Conservation (phyloP, 257 asterid genomes). For the Voacanga thouarsii region DNA sequence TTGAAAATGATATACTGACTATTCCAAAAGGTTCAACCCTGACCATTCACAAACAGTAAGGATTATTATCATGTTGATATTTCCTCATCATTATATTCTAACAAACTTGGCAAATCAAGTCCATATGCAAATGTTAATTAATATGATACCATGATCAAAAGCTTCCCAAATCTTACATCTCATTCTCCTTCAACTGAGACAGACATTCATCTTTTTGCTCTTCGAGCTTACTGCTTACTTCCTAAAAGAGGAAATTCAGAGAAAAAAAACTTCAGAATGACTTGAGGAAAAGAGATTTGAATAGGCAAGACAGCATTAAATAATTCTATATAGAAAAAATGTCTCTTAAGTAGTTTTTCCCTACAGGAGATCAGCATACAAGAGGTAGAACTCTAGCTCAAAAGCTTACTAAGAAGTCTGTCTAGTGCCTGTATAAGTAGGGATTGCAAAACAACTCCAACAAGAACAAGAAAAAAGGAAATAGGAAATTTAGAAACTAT, state of each 20-base stretch:
- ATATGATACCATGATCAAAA: background rate
- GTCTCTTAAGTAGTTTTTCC: background rate
- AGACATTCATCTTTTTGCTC: constrained; percentile 93
- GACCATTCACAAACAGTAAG: background rate
- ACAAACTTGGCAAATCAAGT: background rate
- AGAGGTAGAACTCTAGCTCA: background rate
- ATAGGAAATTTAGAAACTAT: background rate
- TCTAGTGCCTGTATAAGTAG: background rate
- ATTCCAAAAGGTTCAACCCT: background rate
- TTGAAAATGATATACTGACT: constrained; percentile 8
- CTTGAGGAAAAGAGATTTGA: background rate
- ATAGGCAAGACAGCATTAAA: constrained; percentile 1
- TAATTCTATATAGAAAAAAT: background rate
- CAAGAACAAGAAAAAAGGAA: background rate
- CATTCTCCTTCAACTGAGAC: constrained; percentile 93
- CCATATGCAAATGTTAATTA: background rate
- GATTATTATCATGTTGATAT: background rate
- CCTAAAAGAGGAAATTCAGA: constrained; percentile 47
- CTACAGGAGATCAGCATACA: background rate
- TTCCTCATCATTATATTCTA: background rate
- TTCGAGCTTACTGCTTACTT: constrained; percentile 88
- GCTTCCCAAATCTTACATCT: constrained; percentile 60
- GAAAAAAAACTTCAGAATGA: background rate
- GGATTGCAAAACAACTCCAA: background rate
- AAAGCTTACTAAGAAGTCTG: constrained; percentile 1